These are phyloP conservation scores for Arthrobotrys entomopaga DNA, from an alignment of 2,329 filamentous ascomycete genomes.

Conservation along the genomic window DNA sequence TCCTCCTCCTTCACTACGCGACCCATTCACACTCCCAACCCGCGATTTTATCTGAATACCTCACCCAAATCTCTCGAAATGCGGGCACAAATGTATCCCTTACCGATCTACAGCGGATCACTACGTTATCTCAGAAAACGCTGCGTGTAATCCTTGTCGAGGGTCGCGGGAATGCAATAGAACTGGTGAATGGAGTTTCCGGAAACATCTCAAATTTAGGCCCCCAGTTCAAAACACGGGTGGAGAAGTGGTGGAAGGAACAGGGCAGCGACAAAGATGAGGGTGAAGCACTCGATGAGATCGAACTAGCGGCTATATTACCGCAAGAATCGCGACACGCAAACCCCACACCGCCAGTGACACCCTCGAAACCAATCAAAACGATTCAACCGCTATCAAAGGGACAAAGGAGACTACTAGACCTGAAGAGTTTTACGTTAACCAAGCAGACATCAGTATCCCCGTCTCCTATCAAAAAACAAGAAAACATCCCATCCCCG, in stretches of 20 bases:
- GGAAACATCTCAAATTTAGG: slow-evolving; percentile 39
- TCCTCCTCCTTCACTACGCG: slow-evolving; percentile 43
- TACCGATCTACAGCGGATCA: slow-evolving; percentile 34
- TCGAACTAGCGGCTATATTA: slow-evolving; percentile 32
- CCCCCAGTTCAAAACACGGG: slow-evolving; percentile 2
- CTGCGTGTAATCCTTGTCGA: slow-evolving; percentile 30
- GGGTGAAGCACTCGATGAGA: slow-evolving; percentile 23
- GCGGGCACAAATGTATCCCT: slow-evolving; percentile 42
- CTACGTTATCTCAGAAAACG: slow-evolving; percentile 26
- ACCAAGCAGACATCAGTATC: slow-evolving; percentile 36
- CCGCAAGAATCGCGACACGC: slow-evolving; percentile 11
- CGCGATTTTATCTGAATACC: slow-evolving; percentile 35
- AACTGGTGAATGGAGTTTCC: slow-evolving; percentile 33
- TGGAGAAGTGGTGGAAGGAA: slow-evolving; percentile 39
- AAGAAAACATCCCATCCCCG: slow-evolving; percentile 26
- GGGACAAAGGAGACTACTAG: slow-evolving; percentile 37
- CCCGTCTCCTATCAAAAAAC: slow-evolving; percentile 36
- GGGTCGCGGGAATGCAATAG: slow-evolving; percentile 35
- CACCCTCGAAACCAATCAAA: slow-evolving; percentile 34
- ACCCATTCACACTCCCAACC: slow-evolving; percentile 30
- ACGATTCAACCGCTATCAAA: slow-evolving; percentile 22
- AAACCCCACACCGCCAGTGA: slow-evolving; percentile 28
- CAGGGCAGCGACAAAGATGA: slow-evolving; percentile 15
- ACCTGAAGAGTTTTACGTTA: slow-evolving; percentile 42
- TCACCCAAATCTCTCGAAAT: slow-evolving; percentile 37